These are phyloP conservation scores for Waltergamsia citrina DNA, from an alignment of 2,329 filamentous ascomycete species.

Conservation along the genomic window DNA sequence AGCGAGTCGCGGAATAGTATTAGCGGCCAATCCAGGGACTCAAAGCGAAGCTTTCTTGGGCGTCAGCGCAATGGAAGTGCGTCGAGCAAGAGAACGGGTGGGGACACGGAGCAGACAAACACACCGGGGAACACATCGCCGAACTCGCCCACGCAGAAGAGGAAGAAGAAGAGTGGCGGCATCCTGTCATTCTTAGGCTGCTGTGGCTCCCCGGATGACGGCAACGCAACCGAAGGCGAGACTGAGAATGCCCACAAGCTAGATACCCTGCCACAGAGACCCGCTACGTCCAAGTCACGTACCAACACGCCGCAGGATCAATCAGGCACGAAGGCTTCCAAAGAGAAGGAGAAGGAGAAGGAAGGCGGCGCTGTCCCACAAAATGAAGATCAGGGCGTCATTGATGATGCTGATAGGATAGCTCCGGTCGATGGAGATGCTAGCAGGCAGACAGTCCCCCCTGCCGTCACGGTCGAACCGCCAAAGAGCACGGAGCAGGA, in stretches of 20 bases:
- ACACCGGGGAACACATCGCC: slow-evolving; percentile 40
- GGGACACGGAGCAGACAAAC: slow-evolving; percentile 40
- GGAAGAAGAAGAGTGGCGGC: slow-evolving; percentile 46
- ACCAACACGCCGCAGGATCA: slow-evolving; percentile 44
- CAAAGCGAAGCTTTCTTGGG: slow-evolving; percentile 53
- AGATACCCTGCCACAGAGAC: slow-evolving; percentile 44
- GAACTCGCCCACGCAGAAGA: slow-evolving; percentile 37
- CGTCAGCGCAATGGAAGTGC: slow-evolving; percentile 58
- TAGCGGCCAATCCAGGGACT: slow-evolving; percentile 55
- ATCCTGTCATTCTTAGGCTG: slow-evolving; percentile 55
- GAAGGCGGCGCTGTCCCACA: slow-evolving; percentile 33
- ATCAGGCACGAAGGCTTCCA: slow-evolving; percentile 25
- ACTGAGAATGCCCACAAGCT: slow-evolving; percentile 47
- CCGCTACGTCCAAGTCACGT: slow-evolving; percentile 43
- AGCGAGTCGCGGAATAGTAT: slow-evolving; percentile 53
- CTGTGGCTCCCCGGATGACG: slow-evolving; percentile 54
- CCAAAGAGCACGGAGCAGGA: slow-evolving; percentile 19
- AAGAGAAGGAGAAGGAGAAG: slow-evolving; percentile 45
- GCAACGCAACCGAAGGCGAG: slow-evolving; percentile 41
- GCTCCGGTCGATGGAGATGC: slow-evolving; percentile 27
- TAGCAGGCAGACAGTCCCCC: slow-evolving; percentile 30
- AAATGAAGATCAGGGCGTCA: slow-evolving; percentile 28
- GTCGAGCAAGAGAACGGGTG: slow-evolving; percentile 52
- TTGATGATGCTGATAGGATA: slow-evolving; percentile 14
- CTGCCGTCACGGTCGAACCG: slow-evolving; percentile 32